Conservation (phyloP, 192 early-diverging fungal species). For the Coemansia aciculifera region DNA sequence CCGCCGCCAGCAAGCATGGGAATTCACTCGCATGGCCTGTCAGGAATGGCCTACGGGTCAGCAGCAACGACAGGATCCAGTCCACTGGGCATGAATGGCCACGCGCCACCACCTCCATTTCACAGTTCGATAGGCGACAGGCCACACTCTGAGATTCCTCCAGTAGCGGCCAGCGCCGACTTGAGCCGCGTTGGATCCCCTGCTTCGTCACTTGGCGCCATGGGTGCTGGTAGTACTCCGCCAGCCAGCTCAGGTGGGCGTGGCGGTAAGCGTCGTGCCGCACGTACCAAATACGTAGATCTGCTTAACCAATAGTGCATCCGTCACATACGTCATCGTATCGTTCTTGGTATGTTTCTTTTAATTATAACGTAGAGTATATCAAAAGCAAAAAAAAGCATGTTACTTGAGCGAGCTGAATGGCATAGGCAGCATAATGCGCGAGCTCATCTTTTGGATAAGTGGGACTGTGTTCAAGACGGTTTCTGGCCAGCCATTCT, state of each 20-base stretch:
- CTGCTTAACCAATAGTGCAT: conserved; percentile 37
- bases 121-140: background rate
- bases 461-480: conserved; percentile 86
- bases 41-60: background rate
- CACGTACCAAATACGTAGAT: conserved; percentile 57
- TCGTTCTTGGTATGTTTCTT: too few relatives aligned
- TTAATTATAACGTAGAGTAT: background rate
- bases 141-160: conserved; percentile 12
- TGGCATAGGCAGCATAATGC: conserved; percentile 71
- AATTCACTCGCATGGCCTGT: background rate
- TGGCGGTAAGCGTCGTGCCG: conserved; percentile 39
- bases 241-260: conserved; percentile 21
- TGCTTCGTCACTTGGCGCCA: conserved; percentile 10
- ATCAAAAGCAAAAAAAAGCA: background rate
- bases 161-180: conserved; percentile 16
- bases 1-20: conserved; percentile 7
- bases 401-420: conserved; percentile 75
- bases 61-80: conserved; percentile 3
- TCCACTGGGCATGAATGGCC: background rate
- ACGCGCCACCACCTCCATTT: background rate
- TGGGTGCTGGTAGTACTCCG: conserved; percentile 10
- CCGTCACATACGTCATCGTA: background rate
- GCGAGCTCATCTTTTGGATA: conserved; percentile 78
- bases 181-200: conserved; percentile 40
- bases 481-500: conserved; percentile 92